Percentiles rank a stretch among this genome's conserved stretches.
Evolutionary conservation across 768 basidiomycete genomes (phyloP).

Genomic region (Phlegmacium glaucopus): DNA sequence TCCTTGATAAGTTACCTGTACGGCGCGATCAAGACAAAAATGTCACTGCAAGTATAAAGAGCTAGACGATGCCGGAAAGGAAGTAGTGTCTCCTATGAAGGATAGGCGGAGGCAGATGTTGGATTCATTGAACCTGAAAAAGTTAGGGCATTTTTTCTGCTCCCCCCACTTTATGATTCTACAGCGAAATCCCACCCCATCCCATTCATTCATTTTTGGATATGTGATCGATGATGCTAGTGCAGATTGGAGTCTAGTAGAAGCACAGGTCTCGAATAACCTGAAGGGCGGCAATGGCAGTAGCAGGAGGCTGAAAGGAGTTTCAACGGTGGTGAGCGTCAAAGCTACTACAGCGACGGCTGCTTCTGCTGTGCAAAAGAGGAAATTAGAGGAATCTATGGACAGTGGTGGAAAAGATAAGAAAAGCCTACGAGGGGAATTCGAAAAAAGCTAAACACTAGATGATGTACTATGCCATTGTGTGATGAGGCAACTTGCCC

Average conservation of each 20-base stretch:
- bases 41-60: slow-evolving; percentile 51
- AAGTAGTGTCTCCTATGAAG: slow-evolving; percentile 60
- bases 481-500: too few species aligned
- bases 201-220: slow-evolving; percentile 31
- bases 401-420: slow-evolving; percentile 32
- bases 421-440: slow-evolving; percentile 33
- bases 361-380: slow-evolving; percentile 44
- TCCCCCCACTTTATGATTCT: slow-evolving; percentile 6
- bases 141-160: slow-evolving; percentile 58
- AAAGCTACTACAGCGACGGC: slow-evolving; percentile 35
- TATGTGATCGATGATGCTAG: slow-evolving; percentile 70
- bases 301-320: slow-evolving; percentile 32
- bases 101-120: slow-evolving; percentile 87
- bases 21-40: slow-evolving; percentile 22
- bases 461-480: not conserved
- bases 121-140: slow-evolving; percentile 80
- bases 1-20: not conserved
- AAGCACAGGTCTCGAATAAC: slow-evolving; percentile 57
- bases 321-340: slow-evolving; percentile 73
- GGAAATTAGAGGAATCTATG: slow-evolving; percentile 45
- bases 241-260: slow-evolving; percentile 73
- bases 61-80: slow-evolving; percentile 73
- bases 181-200: slow-evolving; percentile 11
- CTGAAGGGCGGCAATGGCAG: not conserved
- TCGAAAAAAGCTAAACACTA: slow-evolving; percentile 45